Conservation (phyloP, 1,284 basidiomycete species). For the Ustilago xerochloae region DNA sequence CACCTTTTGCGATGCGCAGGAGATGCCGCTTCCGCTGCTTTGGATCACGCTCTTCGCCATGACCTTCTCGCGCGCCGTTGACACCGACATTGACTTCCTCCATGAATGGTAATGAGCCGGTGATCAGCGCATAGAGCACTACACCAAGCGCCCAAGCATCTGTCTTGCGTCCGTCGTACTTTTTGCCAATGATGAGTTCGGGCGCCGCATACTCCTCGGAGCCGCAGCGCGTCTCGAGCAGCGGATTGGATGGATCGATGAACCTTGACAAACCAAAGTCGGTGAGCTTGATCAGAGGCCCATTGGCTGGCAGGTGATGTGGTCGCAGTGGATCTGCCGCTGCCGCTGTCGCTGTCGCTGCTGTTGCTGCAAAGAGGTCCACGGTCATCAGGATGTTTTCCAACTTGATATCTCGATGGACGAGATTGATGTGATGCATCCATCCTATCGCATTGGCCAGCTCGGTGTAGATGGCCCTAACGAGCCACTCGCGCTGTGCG, state of each 20-base stretch:
- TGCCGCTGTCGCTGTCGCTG: not conserved
- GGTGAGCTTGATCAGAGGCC: slow-evolving; percentile 83
- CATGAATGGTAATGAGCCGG: slow-evolving; percentile 72
- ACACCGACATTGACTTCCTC: slow-evolving; percentile 44
- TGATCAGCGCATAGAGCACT: slow-evolving; percentile 80
- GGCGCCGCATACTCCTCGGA: slow-evolving; percentile 92
- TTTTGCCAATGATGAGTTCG: slow-evolving; percentile 81
- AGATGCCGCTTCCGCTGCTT: slow-evolving; percentile 61
- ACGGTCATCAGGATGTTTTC: slow-evolving; percentile 73
- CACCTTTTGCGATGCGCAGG: slow-evolving; percentile 66
- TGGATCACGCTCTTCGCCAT: slow-evolving; percentile 48
- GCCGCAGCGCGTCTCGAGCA: slow-evolving; percentile 86
- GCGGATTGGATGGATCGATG: slow-evolving; percentile 77
- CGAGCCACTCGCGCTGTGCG: slow-evolving; percentile 72
- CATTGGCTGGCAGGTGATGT: slow-evolving; percentile 63
- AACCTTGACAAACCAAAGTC: slow-evolving; percentile 92
- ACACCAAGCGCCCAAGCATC: slow-evolving; percentile 91
- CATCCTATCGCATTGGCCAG: slow-evolving; percentile 83
- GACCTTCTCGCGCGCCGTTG: slow-evolving; percentile 40
- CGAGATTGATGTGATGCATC: slow-evolving; percentile 87
- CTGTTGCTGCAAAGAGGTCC: slow-evolving; percentile 36
- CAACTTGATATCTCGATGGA: slow-evolving; percentile 92
- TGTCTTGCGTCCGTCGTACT: slow-evolving; percentile 86
- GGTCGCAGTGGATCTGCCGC: slow-evolving; percentile 35
- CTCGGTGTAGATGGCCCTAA: slow-evolving; percentile 82